phyloP scores from a whole-genome alignment of 2,329 filamentous ascomycete species.

The Stemphylium beticola region DNA sequence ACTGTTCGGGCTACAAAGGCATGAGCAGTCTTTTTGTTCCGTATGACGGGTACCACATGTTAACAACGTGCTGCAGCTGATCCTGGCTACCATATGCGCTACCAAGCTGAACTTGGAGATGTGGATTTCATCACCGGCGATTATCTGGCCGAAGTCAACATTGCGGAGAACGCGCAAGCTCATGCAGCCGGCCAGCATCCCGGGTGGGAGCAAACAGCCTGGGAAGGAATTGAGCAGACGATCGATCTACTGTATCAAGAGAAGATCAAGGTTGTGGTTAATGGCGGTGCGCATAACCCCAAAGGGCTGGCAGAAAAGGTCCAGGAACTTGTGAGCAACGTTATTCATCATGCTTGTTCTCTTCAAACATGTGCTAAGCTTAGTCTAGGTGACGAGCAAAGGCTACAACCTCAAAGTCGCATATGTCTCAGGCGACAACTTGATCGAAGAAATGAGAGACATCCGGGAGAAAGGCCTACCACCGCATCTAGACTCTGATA shows the following conservation, averaged over 20 bases:
- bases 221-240: constrained; percentile 56
- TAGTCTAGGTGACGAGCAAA: constrained; percentile 42
- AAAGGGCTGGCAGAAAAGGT: constrained; percentile 58
- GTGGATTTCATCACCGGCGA: constrained; percentile 52
- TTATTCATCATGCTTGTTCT: not conserved
- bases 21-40: not conserved
- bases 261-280: constrained; percentile 62
- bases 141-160: constrained; percentile 54
- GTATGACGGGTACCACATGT: constrained; percentile 2
- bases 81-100: constrained; percentile 47
- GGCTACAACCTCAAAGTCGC: constrained; percentile 51
- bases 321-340: constrained; percentile 43
- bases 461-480: constrained; percentile 43
- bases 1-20: constrained; percentile 48
- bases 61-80: constrained; percentile 31
- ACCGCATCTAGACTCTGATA: constrained; percentile 53
- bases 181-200: constrained; percentile 50
- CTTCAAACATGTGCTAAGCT: not conserved
- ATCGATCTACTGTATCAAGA: constrained; percentile 56
- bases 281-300: constrained; percentile 64
- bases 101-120: constrained; percentile 44
- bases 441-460: constrained; percentile 45
- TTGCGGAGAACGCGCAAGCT: constrained; percentile 55
- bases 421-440: constrained; percentile 55
- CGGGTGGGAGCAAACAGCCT: constrained; percentile 56